Evolutionary conservation across 1,284 basidiomycete species (phyloP), one percentile per base, ranked within the genome.

Genomic region (Thecaphora frezii): DNA sequence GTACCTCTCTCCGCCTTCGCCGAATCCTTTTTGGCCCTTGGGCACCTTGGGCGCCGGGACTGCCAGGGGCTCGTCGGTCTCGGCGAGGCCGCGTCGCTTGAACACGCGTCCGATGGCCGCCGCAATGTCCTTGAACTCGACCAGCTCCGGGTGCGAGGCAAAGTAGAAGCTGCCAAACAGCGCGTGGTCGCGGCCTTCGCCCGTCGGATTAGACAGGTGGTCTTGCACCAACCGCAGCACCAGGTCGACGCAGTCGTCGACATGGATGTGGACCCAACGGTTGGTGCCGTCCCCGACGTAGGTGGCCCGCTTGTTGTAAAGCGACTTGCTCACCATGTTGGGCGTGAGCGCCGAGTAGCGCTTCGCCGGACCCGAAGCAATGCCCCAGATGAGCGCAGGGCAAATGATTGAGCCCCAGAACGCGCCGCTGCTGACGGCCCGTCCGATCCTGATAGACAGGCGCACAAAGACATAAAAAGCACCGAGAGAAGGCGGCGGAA

Each of bases 351-450:
- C 23, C 21, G 39, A 54, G 16, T 22, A 18, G 14, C 22, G 16
- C 37, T 18, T 22, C 2, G 13, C 25, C 18, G 56, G 56, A 14
- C 56, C 56, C 14, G 26, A 30, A 2, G 26, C 30, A 18, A 33
- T 38, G 36, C 56, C 56, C 56, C 56, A 58, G 45, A 58, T 46
- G 22, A 58, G 51, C 23, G 45, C 46, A 3, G 56, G 53, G 44
- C 56, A 54, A 14, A 58, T 40, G 45, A 58, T 56, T 22, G 51
- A 33, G 14, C 45, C 56, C 5, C 28, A 33, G 24, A 58, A 33
- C 46, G 24, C 39, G 23, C 46, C 53, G 10, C n/a, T 13, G 9
- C 28, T 36, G 23, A 47, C 30, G n/a, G 38, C 51, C 8, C 30
- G 10, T 18, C 18, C 53, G 39, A 58, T 58, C 22, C 26, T 41